Evolutionary conservation across 805 yeast species (phyloP), one percentile per base, ranked within the genome.

Genomic region (Wickerhamomyces sydowiorum): DNA sequence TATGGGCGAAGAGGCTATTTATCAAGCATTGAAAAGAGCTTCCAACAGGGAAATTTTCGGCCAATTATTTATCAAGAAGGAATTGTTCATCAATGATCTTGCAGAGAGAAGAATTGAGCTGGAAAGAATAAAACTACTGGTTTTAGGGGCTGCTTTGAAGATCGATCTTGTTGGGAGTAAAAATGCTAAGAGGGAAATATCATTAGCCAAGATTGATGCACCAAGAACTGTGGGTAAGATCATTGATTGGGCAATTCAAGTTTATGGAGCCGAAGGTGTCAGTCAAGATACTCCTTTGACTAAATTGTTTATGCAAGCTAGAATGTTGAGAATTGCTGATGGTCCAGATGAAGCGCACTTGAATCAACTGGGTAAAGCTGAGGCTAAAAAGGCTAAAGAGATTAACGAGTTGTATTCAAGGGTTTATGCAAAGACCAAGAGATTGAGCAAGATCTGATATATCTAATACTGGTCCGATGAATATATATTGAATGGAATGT

Each of bases 331-430:
- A 47, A 75, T 78, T 42, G 84, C 85, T 14, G 86, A 80, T 56
- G 85, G 85, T 12, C 86, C 86, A 3, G 85, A 79, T 62, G 85
- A 78, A 57, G 81, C 80, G 4, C 83, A 80, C 55, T 61, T 76
- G 55, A 62, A 63, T 45, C 84, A 78, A 60, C 63, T 80, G 48
- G 83, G 77, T 7, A 68, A 76, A 44, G 57, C 64, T 35, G 75
- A 72, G 43, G 60, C 66, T 12, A 72, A 70, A 51, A 55, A 54
- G 32, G 67, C 66, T 38, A 48, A 52, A 2, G 43, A 46, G n/a
- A 66, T 64, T 36, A 71, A 70, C 44, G 58, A 61, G 22, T 66
- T 58, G 20, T 58, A 59, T 42, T 51, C 43, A 23, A 39, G 50
- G 4, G 43, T 54, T 25, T 50, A 44, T 7, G 25, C 31, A 6